Conservation (phyloP, 2,329 filamentous ascomycete genomes). For the Calonectria naviculata region DNA sequence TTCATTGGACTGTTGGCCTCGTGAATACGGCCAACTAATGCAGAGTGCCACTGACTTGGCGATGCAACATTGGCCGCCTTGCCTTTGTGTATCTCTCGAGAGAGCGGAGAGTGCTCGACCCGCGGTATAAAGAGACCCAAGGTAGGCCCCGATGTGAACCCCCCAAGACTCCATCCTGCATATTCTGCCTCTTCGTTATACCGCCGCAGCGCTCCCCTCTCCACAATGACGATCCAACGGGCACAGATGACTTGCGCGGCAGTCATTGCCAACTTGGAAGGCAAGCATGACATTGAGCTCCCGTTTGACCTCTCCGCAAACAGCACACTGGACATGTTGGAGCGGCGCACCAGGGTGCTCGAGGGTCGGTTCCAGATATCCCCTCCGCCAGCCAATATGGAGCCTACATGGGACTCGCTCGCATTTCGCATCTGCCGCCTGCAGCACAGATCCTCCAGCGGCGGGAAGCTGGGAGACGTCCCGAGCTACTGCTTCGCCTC, state of each 20-base stretch:
- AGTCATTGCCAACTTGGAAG: constrained; percentile 2
- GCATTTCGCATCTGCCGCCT: constrained; percentile 1
- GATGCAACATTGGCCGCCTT: neutral
- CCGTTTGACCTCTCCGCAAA: neutral
- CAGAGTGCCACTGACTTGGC: neutral
- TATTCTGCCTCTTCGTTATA: neutral
- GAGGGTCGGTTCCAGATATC: neutral
- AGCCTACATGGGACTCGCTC: neutral
- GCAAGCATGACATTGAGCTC: neutral
- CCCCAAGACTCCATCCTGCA: neutral
- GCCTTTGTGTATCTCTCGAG: neutral
- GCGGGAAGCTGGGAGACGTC: neutral
- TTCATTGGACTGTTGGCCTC: neutral
- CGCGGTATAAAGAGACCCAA: neutral
- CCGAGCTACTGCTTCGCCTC: neutral
- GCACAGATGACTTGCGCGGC: constrained; percentile 1
- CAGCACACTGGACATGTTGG: neutral
- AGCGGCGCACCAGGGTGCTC: neutral
- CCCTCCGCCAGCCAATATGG: neutral
- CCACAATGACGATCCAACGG: neutral
- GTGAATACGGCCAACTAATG: neutral
- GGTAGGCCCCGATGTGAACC: neutral
- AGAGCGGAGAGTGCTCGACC: neutral
- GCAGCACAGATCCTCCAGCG: neutral
- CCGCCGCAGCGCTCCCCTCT: neutral